Percentiles rank a stretch among this genome's conserved stretches.
Evolutionary conservation across 345 rosid genomes (phyloP).

Genomic region (Ricinus communis): DNA sequence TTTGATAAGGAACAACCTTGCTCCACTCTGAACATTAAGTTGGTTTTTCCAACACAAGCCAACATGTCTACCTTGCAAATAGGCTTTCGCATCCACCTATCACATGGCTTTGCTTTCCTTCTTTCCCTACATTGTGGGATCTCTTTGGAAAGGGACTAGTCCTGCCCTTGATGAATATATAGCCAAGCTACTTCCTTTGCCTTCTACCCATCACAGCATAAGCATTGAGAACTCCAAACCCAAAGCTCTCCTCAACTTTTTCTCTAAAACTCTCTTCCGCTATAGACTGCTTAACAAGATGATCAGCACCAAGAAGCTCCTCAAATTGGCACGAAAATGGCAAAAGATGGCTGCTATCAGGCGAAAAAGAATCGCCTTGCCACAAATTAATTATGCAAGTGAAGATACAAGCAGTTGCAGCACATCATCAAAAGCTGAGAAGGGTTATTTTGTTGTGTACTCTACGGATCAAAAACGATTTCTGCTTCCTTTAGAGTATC

Average conservation of each 20-base stretch:
- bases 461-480: neutral
- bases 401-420: neutral
- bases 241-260: neutral
- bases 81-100: neutral
- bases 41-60: neutral
- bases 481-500: neutral
- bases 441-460: neutral
- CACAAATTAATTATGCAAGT: neutral
- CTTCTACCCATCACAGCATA: neutral
- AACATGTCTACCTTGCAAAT: neutral
- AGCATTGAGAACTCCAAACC: neutral
- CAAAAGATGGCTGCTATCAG: slow-evolving; percentile 1
- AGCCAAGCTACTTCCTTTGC: neutral
- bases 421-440: slow-evolving; percentile 1
- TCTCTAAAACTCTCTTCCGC: neutral
- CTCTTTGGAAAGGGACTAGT: neutral
- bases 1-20: neutral
- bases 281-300: neutral
- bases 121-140: neutral
- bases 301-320: slow-evolving; percentile 15
- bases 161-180: neutral
- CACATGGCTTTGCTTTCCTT: slow-evolving; percentile 1
- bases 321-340: slow-evolving; percentile 18
- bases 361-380: neutral
- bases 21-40: neutral